Conservation (phyloP, 1,139 yeast genomes). For the Spathaspora sp. region DNA sequence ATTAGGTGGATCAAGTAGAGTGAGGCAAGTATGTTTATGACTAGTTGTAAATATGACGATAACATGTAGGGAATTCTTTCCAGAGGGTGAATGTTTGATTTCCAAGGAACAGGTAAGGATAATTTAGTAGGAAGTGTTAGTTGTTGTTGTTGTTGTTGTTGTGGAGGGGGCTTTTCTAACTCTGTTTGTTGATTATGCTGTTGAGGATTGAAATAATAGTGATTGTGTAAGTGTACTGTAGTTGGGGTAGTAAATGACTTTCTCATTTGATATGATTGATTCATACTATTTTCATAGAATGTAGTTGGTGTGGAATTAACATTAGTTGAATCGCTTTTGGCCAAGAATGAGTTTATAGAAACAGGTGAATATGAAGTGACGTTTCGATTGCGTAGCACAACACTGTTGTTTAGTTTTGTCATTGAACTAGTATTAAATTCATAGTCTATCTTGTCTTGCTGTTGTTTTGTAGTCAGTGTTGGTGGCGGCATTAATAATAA, state of each 20-base stretch:
- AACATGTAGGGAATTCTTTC: constrained; percentile 49
- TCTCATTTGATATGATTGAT: constrained; percentile 18
- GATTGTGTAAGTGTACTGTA: constrained; percentile 46
- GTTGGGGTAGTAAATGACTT: constrained; percentile 18
- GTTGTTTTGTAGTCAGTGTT: not conserved
- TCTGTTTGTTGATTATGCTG: constrained; percentile 2
- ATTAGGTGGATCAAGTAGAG: constrained; percentile 42
- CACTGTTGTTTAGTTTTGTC: constrained; percentile 5
- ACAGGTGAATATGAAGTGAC: constrained; percentile 22
- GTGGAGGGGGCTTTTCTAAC: too few species aligned
- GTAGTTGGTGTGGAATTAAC: not conserved
- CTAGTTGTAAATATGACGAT: constrained; percentile 58
- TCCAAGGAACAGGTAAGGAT: constrained; percentile 52
- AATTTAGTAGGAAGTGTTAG: constrained; percentile 6
- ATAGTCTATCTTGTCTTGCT: constrained; percentile 16
- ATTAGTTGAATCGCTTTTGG: not conserved
- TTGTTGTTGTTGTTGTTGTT: constrained; percentile 4
- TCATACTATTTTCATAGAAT: constrained; percentile 14
- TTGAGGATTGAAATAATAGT: constrained; percentile 28
- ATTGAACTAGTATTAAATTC: constrained; percentile 23
- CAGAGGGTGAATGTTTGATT: constrained; percentile 33
- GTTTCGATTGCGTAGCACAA: constrained; percentile 5
- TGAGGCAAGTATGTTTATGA: constrained; percentile 47
- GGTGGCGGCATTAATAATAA: constrained; percentile 28
- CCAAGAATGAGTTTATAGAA: constrained; percentile 17